Evolutionary conservation across 2,329 filamentous ascomycete genomes (phyloP), one percentile per base, ranked within the genome.

Genomic region (Xylaria sp.): DNA sequence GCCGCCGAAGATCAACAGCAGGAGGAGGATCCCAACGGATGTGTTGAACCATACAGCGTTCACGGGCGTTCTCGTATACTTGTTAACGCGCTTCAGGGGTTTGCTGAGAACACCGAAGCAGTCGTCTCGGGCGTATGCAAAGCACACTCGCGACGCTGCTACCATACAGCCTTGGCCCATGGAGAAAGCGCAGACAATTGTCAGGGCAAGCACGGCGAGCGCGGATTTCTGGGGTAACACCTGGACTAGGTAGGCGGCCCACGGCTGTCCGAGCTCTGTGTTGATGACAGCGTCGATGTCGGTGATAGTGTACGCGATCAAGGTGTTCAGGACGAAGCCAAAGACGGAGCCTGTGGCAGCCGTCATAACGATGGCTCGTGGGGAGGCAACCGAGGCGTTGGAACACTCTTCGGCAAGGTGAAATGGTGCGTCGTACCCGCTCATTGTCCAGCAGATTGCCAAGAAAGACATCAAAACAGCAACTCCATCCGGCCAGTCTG

Each of bases 121-220:
- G 73, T 88, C 90, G 74, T 93, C 91, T 41, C 91, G 88, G 20
- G 91, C 90, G 79, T 93, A 93, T 18, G 90, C 91, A 75, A 91
- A 93, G 1, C 90, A 91, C 54, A 92, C 90, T 57, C 91, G 86
- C 25, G 87, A 90, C 6, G 83, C 84, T 12, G 83, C 82, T 13
- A 93, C 87, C 88, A 92, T 92, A 77, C 90, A 91, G 1, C 90
- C 91, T 77, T 92, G 90, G 6, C 91, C 91, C 88, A 92, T 92
- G 49, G 86, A 88, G 76, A 92, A 92, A 1, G 89, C 88, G 67
- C 89, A 90, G 49, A 92, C 82, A 71, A 92, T 91, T 1, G 90
- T 92, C 51, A 92, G 79, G 0, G 85, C 81, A 13, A 92, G 86
- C 60, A 92, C 86, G 1, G 88, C 88, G 31, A 92, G 82, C 3